A percentile compares a stretch with the other conserved stretches of the same genome.
These are phyloP conservation scores for Pyrus betulifolia DNA, from an alignment of 306 rosid species.

Conservation along the genomic window DNA sequence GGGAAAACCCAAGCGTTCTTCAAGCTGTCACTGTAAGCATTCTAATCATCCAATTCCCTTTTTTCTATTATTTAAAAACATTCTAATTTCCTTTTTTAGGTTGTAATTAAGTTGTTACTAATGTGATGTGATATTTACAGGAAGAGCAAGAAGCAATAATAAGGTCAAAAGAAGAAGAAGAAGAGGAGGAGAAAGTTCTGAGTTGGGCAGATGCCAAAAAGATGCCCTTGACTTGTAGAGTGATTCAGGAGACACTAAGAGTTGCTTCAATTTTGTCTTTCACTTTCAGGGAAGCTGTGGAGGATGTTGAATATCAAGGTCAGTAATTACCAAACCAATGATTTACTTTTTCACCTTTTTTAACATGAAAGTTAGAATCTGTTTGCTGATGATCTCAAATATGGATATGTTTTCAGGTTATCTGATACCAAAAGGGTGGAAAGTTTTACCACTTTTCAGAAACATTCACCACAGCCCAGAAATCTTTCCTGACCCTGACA, in stretches of 20 bases:
- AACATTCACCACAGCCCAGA: conserved; percentile 89
- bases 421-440: conserved; percentile 97
- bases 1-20: conserved; percentile 72
- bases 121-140: conserved; percentile 21
- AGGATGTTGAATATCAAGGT: conserved; percentile 92
- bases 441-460: conserved; percentile 88
- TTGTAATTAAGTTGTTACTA: too few relatives aligned
- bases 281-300: conserved; percentile 92
- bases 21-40: conserved; percentile 75
- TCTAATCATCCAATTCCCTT: neutral
- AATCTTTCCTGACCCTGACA: conserved; percentile 67
- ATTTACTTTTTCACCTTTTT: neutral
- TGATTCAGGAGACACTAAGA: conserved; percentile 88
- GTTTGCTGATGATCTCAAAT: neutral
- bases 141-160: conserved; percentile 67
- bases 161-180: conserved; percentile 36
- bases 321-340: neutral
- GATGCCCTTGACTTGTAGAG: conserved; percentile 81
- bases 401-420: conserved; percentile 34
- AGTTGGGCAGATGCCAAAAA: conserved; percentile 74
- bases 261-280: conserved; percentile 86
- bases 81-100: neutral
- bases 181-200: conserved; percentile 35
- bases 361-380: neutral
- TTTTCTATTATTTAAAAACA: neutral